Evolutionary conservation across 805 yeast genomes (phyloP).

Genomic region (Alloascoidea hylecoeti): DNA sequence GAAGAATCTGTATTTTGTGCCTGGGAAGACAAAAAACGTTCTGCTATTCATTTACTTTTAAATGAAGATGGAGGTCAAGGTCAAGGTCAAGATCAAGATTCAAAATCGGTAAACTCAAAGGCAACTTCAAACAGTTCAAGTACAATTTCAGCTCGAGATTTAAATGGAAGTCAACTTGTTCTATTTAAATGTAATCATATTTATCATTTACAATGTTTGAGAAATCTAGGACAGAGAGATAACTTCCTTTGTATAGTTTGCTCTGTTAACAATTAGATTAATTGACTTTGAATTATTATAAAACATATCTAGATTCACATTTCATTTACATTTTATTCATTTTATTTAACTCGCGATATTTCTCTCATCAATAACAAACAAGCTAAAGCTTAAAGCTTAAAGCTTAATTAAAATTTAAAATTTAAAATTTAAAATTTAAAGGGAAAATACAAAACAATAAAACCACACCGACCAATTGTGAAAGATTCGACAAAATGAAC

Average conservation of each 20-base stretch:
- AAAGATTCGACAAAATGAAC: too few relatives aligned
- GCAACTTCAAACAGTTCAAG: constrained; percentile 2
- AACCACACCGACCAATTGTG: too few relatives aligned
- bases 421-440: too few relatives aligned
- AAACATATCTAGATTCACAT: too few relatives aligned
- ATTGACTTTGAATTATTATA: too few relatives aligned
- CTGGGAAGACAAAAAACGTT: constrained; percentile 36
- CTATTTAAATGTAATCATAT: constrained; percentile 56
- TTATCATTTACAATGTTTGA: constrained; percentile 45
- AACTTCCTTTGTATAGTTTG: constrained; percentile 27
- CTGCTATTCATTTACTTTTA: constrained; percentile 11
- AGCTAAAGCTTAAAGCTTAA: too few relatives aligned
- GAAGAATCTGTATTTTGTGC: constrained; percentile 31
- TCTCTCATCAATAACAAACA: too few relatives aligned
- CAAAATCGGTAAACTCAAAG: constrained; percentile 3
- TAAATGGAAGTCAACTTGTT: constrained; percentile 21
- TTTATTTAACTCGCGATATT: too few relatives aligned
- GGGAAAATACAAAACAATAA: too few relatives aligned
- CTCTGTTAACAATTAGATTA: too few relatives aligned
- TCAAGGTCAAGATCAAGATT: constrained; percentile 5
- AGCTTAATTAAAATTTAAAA: too few relatives aligned
- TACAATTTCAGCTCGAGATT: constrained; percentile 2
- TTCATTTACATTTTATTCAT: too few relatives aligned
- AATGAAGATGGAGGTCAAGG: constrained; percentile 7
- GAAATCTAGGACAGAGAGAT: constrained; percentile 24